Base-by-base conservation (phyloP, 495 filamentous ascomycete species). In the Penicillium arizonense region DNA sequence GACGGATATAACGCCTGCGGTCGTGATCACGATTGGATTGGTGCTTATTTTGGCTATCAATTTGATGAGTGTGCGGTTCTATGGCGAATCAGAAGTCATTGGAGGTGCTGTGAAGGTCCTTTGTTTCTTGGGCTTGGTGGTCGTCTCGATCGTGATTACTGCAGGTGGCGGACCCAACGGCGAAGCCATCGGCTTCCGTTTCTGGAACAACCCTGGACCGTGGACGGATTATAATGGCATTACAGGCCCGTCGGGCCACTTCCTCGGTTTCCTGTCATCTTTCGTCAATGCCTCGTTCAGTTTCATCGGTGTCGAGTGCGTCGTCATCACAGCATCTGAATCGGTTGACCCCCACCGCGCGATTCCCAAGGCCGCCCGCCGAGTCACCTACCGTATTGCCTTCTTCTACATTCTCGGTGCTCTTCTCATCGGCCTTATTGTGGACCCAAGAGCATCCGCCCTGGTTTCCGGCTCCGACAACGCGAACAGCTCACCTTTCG, bases 361-460 rank as follows among this genome's bases (percentile, higher is more conserved):
- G 24, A 86, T 96, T 50, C 90, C 90, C 45, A 81, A 82, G 63
- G 90, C 91, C 26, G 86, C 86, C n/a, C 87, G 84, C 51, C 84
- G 90, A 51, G 88, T 90, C 41, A 93, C 94, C 66, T 90, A 87
- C 75, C 87, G 91, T 51, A 91, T 96, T 63, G 67, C 83, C 41
- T 82, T 95, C 71, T 95, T 96, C 77, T 96, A 94, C 65, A 63
- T 79, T 47, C 59, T 82, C 16, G 79, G 78, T 10, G 75, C 78
- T 1, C 69, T 85, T 20, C 74, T 77, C 12, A 82, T 85, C 55
- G 80, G 80, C 26, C 68, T 85, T 6, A 72, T 79, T 24, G 74
- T 73, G 56, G 61, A 61, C 18, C 58, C 69, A 20, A 65, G 74
- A 13, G 79, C 88, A 48, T 3, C 46, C 0, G 53, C 58, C 20